Base-by-base conservation (phyloP, 2,329 filamentous ascomycete genomes). In the Colletotrichum noveboracense region DNA sequence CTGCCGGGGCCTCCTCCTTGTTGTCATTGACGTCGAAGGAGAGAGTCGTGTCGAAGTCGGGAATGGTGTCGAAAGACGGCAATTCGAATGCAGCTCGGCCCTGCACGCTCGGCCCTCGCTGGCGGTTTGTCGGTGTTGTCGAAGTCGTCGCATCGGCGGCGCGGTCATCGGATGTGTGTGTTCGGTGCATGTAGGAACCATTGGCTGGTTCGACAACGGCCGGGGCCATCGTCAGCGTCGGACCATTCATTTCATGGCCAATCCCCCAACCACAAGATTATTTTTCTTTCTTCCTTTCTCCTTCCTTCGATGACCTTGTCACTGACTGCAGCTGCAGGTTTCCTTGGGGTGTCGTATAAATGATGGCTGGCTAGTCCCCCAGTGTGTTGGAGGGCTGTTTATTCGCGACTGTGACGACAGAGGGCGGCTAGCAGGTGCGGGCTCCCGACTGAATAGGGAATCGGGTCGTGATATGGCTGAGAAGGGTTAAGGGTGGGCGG, bases 41-140 rank as follows among this genome's bases (percentile, higher is more conserved):
- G 32, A 90, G 81, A 21, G 85, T 86, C 6, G 86, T 86, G 78
- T 89, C 86, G 79, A 91, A 84, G 56, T 88, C 84, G 77, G 87
- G 83, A 77, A 86, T 86, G 78, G 88, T 85, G 77, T 90, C 87
- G 81, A 92, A 89, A 1, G 88, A 87, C 48, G 89, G 87, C 38
- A 92, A 82, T 74, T 90, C 88, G 81, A 91, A 90, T 74, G 83
- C 81, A 16, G 87, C 83, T 26, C 87, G 80, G 70, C 79, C 83
- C 78, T 85, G 70, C 24, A 56, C 55, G 74, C 71, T 64, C 61
- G 66, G 56, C 36, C 74, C 48, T 71, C n/a, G 85, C 77, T 74
- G 32, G 7, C 55, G 70, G 28, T 28, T 16, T 14, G 74, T 69
- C 52, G 67, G 9, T 18, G 56, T 26, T 56, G 67, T 38, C 64